phyloP scores from a whole-genome alignment of 176 grass and related monocot genomes.

The Carex cristatella region DNA sequence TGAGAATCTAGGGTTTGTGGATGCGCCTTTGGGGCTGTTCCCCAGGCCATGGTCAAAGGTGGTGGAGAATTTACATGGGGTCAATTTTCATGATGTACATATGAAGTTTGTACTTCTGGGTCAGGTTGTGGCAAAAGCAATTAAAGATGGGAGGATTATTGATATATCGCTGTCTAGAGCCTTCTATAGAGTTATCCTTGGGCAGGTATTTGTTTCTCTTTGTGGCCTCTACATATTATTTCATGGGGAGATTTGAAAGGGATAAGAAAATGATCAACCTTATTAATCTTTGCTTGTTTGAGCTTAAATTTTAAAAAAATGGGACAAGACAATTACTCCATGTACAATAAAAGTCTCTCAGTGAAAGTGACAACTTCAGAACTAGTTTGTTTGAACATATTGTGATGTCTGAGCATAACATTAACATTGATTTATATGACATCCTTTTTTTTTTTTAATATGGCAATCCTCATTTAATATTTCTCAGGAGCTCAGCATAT shows the following conservation, averaged over 20 bases:
- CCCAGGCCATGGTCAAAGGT: slow-evolving; percentile 49
- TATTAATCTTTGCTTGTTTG: not conserved
- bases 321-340: not conserved
- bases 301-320: not conserved
- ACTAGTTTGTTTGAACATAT: slow-evolving; percentile 18
- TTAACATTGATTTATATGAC: not conserved
- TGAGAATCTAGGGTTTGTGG: slow-evolving; percentile 24
- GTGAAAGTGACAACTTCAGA: no score
- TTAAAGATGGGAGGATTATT: slow-evolving; percentile 70
- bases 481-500: slow-evolving; percentile 70
- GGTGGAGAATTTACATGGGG: slow-evolving; percentile 33
- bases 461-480: slow-evolving; percentile 3
- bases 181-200: slow-evolving; percentile 77
- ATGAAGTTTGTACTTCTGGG: slow-evolving; percentile 74
- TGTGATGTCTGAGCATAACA: not conserved
- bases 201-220: slow-evolving; percentile 43
- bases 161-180: slow-evolving; percentile 74
- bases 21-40: slow-evolving; percentile 64
- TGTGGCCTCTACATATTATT: not conserved
- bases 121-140: slow-evolving; percentile 56
- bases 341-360: not conserved
- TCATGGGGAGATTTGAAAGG: slow-evolving; percentile 2
- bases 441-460: no score
- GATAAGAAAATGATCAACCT: not conserved
- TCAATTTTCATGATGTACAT: slow-evolving; percentile 44